Evolutionary conservation across 441 rosid genomes (phyloP).

Genomic region (Croton laevigatus): DNA sequence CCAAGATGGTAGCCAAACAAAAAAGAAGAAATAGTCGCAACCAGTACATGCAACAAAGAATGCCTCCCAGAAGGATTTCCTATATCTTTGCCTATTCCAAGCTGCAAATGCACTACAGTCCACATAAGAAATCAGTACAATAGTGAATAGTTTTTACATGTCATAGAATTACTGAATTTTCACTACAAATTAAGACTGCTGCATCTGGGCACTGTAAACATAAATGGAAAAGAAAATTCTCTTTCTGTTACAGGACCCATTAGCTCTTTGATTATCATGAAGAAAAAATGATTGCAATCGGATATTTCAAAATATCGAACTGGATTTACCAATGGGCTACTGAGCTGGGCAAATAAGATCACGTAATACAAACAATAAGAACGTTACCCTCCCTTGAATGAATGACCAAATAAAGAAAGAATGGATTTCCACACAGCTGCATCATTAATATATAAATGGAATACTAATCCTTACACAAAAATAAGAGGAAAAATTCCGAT

Average conservation of each 20-base stretch:
- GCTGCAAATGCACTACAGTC: conserved; percentile 41
- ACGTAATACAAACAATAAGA: too few relatives aligned
- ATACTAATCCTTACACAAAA: not conserved
- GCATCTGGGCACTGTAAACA: not conserved
- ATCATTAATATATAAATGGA: not conserved
- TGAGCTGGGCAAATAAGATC: not conserved
- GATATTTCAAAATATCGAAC: not conserved
- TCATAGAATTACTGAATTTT: not conserved
- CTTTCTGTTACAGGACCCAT: not conserved
- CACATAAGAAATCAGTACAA: conserved; percentile 24
- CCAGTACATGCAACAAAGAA: conserved; percentile 52
- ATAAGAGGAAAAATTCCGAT: not conserved
- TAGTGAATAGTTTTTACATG: not conserved
- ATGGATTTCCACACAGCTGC: not conserved
- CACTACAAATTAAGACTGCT: not conserved
- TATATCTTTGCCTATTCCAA: conserved; percentile 58
- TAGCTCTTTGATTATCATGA: not conserved
- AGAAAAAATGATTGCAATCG: not conserved
- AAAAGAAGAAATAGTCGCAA: conserved; percentile 55
- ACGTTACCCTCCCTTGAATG: too few relatives aligned
- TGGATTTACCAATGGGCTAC: not conserved
- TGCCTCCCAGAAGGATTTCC: conserved; percentile 64
- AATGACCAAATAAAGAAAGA: not conserved
- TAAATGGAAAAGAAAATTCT: not conserved
- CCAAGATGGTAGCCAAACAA: conserved; percentile 67